A percentile compares a stretch with the other conserved stretches of the same genome.
Evolutionary conservation across 768 basidiomycete genomes (phyloP).

Genomic region (Cystobasidium ongulense): DNA sequence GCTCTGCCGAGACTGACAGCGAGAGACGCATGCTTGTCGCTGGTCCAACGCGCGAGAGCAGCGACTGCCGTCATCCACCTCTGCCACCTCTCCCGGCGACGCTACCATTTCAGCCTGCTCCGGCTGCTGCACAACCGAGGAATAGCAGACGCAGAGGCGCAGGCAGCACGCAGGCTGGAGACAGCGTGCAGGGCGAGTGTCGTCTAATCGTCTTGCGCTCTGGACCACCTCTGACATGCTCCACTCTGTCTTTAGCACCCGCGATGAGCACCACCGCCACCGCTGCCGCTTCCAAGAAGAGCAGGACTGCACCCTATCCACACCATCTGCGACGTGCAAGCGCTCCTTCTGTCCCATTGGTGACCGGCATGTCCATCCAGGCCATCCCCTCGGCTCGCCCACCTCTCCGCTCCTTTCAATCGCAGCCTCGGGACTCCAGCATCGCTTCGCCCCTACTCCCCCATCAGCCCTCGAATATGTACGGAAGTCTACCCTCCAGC

Average conservation of each 20-base stretch:
- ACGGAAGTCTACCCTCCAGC: background rate
- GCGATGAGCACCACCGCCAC: background rate
- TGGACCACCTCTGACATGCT: background rate
- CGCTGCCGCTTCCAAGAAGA: background rate
- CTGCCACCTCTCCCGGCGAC: too few relatives aligned
- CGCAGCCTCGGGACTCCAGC: background rate
- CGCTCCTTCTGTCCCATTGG: background rate
- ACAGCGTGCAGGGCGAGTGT: too few relatives aligned
- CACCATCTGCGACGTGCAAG: background rate
- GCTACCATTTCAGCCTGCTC: too few relatives aligned
- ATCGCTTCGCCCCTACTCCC: background rate
- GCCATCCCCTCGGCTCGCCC: background rate
- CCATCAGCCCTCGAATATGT: background rate
- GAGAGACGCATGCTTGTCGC: too few relatives aligned
- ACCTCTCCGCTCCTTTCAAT: background rate
- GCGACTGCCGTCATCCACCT: too few relatives aligned
- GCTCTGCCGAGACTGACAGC: too few relatives aligned
- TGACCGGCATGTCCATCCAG: background rate
- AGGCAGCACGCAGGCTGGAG: too few relatives aligned
- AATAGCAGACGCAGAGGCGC: too few relatives aligned
- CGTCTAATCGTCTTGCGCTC: too few relatives aligned
- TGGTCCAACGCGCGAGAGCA: too few relatives aligned
- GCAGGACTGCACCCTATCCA: background rate
- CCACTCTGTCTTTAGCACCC: too few relatives aligned
- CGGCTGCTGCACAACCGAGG: too few relatives aligned